A percentile compares a stretch with the other conserved stretches of the same genome.
These are phyloP conservation scores for Peniophora sp. DNA, from an alignment of 1,284 basidiomycete genomes.

Conservation along the genomic window DNA sequence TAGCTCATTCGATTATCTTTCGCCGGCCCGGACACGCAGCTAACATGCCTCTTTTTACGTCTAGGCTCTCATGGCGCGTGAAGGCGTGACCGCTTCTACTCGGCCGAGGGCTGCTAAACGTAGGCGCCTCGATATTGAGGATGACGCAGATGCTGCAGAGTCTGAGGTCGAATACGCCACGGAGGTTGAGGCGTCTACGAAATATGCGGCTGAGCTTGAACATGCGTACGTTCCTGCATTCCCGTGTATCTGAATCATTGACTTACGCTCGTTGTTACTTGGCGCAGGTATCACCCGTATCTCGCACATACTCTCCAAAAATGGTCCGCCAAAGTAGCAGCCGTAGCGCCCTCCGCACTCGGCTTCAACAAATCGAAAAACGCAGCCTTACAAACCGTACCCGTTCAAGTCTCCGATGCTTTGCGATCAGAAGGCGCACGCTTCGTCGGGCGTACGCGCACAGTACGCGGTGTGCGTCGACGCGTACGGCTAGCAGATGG, in stretches of 20 bases:
- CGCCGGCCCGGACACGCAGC: not conserved
- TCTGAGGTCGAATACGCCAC: no score
- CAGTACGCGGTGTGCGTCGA: conserved; percentile 36
- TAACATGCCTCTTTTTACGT: conserved; percentile 7
- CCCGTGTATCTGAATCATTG: not conserved
- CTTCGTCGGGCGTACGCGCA: conserved; percentile 50
- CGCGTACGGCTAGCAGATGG: conserved; percentile 31
- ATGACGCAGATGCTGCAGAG: not conserved
- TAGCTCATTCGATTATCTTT: no score
- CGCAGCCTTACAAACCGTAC: conserved; percentile 34
- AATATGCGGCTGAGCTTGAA: conserved; percentile 24
- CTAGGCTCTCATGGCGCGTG: conserved; percentile 8
- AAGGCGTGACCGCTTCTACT: conserved; percentile 10
- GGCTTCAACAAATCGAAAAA: conserved; percentile 32
- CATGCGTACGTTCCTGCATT: conserved; percentile 32
- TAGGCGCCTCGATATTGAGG: not conserved
- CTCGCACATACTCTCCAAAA: conserved; percentile 75
- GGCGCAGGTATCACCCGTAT: conserved; percentile 53
- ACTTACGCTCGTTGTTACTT: not conserved
- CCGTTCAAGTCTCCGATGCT: conserved; percentile 68
- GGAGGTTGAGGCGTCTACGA: no score
- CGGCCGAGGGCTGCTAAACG: conserved; percentile 10
- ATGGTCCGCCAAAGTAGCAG: conserved; percentile 92
- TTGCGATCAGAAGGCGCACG: conserved; percentile 45
- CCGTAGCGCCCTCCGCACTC: conserved; percentile 73